Percentiles rank a stretch among this genome's conserved stretches.
These are phyloP conservation scores for Diversispora eburnea DNA, from an alignment of 192 early-diverging fungal species.

Conservation along the genomic window DNA sequence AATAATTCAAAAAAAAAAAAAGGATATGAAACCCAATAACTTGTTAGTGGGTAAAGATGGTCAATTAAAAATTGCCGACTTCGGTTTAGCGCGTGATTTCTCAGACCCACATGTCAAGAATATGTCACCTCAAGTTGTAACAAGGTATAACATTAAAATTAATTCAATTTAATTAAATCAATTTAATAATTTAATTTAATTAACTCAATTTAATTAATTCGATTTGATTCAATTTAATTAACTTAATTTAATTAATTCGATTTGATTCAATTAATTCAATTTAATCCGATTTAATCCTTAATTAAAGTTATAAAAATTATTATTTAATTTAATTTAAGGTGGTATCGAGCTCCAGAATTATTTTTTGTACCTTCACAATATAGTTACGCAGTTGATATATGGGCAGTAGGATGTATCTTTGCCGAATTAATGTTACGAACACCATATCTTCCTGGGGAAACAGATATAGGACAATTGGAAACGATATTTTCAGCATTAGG, in stretches of 20 bases:
- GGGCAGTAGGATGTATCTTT: conserved; percentile 98
- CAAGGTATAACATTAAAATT: conserved; percentile 47
- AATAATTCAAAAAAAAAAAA: neutral
- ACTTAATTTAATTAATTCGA: neutral
- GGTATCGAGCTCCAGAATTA: conserved; percentile 96
- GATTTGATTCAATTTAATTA: neutral
- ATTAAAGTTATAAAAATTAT: neutral
- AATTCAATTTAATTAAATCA: neutral
- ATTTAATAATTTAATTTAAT: neutral
- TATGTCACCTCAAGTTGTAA: conserved; percentile 95
- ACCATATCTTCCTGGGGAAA: conserved; percentile 85
- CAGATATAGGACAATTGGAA: conserved; percentile 72
- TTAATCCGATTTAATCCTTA: too few relatives aligned
- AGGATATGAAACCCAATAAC: conserved; percentile 90
- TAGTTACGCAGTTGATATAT: conserved; percentile 88
- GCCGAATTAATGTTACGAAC: conserved; percentile 91
- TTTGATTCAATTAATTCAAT: neutral
- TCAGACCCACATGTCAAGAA: conserved; percentile 66
- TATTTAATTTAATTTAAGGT: conserved; percentile 45
- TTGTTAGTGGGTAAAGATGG: conserved; percentile 79
- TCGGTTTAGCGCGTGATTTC: conserved; percentile 96
- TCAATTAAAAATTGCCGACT: conserved; percentile 95
- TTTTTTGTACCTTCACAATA: conserved; percentile 87
- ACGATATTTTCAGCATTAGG: conserved; percentile 77
- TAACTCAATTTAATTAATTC: neutral